Conservation (phyloP, 169 alveolate genomes). For the Neospora caninum region DNA sequence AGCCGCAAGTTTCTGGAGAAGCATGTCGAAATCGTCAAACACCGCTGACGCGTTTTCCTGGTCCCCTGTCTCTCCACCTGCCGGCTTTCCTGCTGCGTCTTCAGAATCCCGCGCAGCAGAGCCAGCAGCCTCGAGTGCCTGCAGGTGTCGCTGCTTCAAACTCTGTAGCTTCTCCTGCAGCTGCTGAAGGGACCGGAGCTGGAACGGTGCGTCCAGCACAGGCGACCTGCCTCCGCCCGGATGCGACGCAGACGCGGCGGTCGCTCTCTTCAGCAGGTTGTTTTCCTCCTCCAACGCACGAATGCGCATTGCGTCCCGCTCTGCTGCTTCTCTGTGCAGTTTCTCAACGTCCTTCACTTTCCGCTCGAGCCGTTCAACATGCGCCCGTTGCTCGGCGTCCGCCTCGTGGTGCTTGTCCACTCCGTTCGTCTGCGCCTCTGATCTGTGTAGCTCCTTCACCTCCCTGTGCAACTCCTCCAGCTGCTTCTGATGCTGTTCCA, state of each 20-base stretch:
- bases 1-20: not conserved
- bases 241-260: not conserved
- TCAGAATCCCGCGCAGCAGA: not conserved
- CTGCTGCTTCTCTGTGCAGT: not conserved
- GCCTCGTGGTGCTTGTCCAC: not conserved
- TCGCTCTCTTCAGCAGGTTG: not conserved
- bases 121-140: not conserved
- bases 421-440: not conserved
- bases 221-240: not conserved
- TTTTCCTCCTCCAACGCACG: slow-evolving; percentile 26
- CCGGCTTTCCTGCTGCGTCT: not conserved
- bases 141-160: slow-evolving; percentile 4
- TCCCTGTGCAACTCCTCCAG: not conserved
- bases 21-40: not conserved
- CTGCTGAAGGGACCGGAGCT: not conserved
- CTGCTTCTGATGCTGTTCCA: slow-evolving; percentile 6
- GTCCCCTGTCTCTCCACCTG: not conserved
- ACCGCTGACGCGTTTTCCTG: not conserved
- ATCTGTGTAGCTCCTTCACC: slow-evolving; percentile 6
- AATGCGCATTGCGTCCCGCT: not conserved
- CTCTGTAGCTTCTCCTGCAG: slow-evolving; percentile 5
- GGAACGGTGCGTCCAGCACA: not conserved
- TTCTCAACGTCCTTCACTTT: not conserved
- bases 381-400: not conserved
- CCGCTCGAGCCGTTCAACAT: not conserved